These are phyloP conservation scores for Polysphondylium violaceum DNA, from an alignment of 78 protist species.

Conservation along the genomic window DNA sequence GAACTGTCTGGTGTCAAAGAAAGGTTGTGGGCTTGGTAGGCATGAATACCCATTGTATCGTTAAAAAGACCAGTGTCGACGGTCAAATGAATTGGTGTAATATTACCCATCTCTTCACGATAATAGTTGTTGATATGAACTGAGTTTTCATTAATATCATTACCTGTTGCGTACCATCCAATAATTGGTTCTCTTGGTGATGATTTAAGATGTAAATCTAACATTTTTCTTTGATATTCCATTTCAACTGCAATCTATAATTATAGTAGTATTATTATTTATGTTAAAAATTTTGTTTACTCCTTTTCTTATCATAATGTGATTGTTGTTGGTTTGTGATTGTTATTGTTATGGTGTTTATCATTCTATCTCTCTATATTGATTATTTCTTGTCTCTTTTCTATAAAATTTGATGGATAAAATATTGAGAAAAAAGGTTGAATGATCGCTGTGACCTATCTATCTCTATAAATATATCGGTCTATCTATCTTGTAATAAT, in stretches of 20 bases:
- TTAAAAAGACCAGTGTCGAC: conserved; percentile 78
- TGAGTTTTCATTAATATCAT: conserved; percentile 72
- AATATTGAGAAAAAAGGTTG: too few relatives aligned
- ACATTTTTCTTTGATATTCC: conserved; percentile 86
- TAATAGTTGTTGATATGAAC: conserved; percentile 82
- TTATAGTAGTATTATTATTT: neutral
- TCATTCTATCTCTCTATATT: too few relatives aligned
- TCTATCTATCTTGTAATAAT: too few relatives aligned
- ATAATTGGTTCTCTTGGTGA: conserved; percentile 85
- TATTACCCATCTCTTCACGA: conserved; percentile 74
- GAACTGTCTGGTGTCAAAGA: conserved; percentile 36
- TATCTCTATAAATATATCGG: too few relatives aligned
- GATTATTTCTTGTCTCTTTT: too few relatives aligned
- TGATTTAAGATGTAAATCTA: conserved; percentile 76
- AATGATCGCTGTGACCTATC: too few relatives aligned
- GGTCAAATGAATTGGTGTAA: conserved; percentile 78
- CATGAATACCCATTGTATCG: conserved; percentile 79
- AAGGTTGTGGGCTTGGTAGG: conserved; percentile 70
- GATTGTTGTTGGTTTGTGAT: neutral
- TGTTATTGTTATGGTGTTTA: neutral
- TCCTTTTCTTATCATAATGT: neutral
- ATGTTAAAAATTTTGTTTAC: neutral
- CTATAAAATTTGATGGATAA: too few relatives aligned
- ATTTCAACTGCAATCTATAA: conserved; percentile 83
- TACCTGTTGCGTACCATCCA: conserved; percentile 89